Conservation (phyloP, 2,329 filamentous ascomycete species). For the Stachybotrys elegans region DNA sequence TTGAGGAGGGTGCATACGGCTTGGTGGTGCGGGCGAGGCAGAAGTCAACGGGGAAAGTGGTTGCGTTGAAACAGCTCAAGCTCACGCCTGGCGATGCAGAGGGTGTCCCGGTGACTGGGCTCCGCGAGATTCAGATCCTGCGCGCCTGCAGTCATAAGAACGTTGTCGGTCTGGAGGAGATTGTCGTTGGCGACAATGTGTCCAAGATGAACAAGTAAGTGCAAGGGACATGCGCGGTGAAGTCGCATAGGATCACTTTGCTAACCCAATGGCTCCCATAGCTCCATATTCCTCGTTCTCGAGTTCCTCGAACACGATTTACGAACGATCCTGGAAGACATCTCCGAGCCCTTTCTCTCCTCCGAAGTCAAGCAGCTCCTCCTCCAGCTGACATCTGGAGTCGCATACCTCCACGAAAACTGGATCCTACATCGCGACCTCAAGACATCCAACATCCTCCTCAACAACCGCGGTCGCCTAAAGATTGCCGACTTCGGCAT, state of each 20-base stretch:
- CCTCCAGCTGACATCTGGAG: slow-evolving; percentile 72
- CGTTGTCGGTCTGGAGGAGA: slow-evolving; percentile 75
- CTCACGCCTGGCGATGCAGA: slow-evolving; percentile 68
- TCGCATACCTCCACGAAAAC: slow-evolving; percentile 79
- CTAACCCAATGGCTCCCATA: slow-evolving; percentile 30
- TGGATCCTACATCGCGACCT: slow-evolving; percentile 93
- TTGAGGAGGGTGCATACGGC: slow-evolving; percentile 95
- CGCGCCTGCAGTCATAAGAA: slow-evolving; percentile 76
- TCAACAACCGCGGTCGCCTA: slow-evolving; percentile 91
- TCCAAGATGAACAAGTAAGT: slow-evolving; percentile 48
- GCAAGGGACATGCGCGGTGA: slow-evolving; percentile 2
- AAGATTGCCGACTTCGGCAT: slow-evolving; percentile 98
- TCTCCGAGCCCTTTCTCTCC: slow-evolving; percentile 87
- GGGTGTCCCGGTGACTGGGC: slow-evolving; percentile 84
- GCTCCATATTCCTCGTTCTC: slow-evolving; percentile 83
- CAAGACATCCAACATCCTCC: slow-evolving; percentile 88
- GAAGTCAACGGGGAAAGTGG: slow-evolving; percentile 67
- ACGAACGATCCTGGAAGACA: slow-evolving; percentile 86
- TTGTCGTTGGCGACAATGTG: slow-evolving; percentile 68
- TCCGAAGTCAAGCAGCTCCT: slow-evolving; percentile 91
- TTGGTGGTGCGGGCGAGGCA: slow-evolving; percentile 85
- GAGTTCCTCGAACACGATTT: slow-evolving; percentile 98
- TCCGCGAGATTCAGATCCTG: slow-evolving; percentile 90
- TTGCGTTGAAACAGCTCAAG: slow-evolving; percentile 92
- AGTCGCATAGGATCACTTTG: neutral